These are phyloP conservation scores for Didymella pomorum DNA, from an alignment of 2,329 filamentous ascomycete species.

Conservation along the genomic window DNA sequence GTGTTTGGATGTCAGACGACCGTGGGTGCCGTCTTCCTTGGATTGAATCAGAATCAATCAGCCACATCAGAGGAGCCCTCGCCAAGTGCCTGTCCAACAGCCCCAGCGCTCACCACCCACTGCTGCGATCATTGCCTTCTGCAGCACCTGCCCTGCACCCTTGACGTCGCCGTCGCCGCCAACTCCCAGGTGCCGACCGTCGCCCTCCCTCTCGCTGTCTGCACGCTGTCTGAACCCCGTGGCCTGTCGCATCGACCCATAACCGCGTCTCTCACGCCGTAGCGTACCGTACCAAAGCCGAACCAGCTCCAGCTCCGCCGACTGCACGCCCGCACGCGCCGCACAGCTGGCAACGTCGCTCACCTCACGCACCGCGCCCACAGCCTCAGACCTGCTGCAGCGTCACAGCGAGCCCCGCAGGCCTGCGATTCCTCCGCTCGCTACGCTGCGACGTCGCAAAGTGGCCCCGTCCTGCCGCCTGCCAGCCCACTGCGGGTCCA, in stretches of 20 bases:
- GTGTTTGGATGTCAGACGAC: constrained; percentile 38
- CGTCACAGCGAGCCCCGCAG: constrained; percentile 20
- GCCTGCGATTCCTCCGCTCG: constrained; percentile 21
- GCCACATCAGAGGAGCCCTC: constrained; percentile 36
- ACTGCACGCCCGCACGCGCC: constrained; percentile 16
- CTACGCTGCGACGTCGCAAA: constrained; percentile 28
- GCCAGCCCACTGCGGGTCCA: constrained; percentile 30
- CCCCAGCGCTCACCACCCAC: constrained; percentile 19
- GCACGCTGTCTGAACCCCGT: constrained; percentile 12
- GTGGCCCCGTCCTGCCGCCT: constrained; percentile 38
- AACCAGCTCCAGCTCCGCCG: constrained; percentile 2
- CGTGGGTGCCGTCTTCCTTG: constrained; percentile 29
- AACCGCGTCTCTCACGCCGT: constrained; percentile 29
- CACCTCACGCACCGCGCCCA: constrained; percentile 7
- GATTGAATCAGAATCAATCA: constrained; percentile 28
- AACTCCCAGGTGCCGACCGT: constrained; percentile 22
- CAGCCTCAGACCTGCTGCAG: constrained; percentile 7
- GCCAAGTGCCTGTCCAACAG: constrained; percentile 23
- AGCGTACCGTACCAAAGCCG: constrained; percentile 22
- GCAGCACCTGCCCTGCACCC: constrained; percentile 40
- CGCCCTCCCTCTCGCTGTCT: not conserved
- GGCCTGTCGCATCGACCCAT: constrained; percentile 25
- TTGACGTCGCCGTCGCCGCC: constrained; percentile 26
- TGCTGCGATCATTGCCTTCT: constrained; percentile 37
- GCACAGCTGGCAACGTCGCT: constrained; percentile 13